phyloP scores from a whole-genome alignment of 169 alveolate species.

The Plasmodium inui region DNA sequence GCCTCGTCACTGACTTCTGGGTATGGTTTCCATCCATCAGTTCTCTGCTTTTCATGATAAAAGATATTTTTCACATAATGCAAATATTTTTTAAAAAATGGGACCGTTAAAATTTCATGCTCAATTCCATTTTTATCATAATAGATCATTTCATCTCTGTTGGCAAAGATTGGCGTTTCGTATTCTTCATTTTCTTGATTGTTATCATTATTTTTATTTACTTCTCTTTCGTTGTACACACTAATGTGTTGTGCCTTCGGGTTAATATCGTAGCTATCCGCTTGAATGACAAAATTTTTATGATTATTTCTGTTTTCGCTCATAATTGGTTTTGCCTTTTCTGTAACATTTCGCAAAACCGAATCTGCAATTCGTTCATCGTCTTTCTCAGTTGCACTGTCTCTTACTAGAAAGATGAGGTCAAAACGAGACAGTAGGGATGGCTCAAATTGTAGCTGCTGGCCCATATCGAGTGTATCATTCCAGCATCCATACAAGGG shows the following conservation, averaged over 20 bases:
- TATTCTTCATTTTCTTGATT: conserved; percentile 76
- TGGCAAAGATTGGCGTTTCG: conserved; percentile 77
- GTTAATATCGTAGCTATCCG: conserved; percentile 82
- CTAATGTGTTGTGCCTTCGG: conserved; percentile 76
- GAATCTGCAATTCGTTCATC: conserved; percentile 86
- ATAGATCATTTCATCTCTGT: conserved; percentile 82
- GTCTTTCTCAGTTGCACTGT: conserved; percentile 83
- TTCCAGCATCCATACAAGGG: conserved; percentile 98
- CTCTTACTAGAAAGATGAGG: conserved; percentile 91
- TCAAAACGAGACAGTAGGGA: conserved; percentile 98
- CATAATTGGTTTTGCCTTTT: conserved; percentile 81
- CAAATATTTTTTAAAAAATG: conserved; percentile 83
- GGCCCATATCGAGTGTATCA: conserved; percentile 90
- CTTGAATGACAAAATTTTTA: conserved; percentile 82
- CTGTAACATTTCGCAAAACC: conserved; percentile 83
- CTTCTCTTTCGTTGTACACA: conserved; percentile 57
- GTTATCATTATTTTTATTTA: conserved; percentile 70
- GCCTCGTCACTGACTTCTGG: conserved; percentile 89
- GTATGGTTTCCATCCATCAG: conserved; percentile 84
- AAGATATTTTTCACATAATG: conserved; percentile 82
- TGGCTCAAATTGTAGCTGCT: conserved; percentile 97
- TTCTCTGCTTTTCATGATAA: conserved; percentile 82
- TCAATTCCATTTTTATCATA: conserved; percentile 82
- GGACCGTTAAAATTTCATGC: conserved; percentile 82
- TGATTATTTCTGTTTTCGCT: conserved; percentile 76